Base-by-base conservation (phyloP, 192 early-diverging fungal genomes). In the Paraglomus occultum region DNA sequence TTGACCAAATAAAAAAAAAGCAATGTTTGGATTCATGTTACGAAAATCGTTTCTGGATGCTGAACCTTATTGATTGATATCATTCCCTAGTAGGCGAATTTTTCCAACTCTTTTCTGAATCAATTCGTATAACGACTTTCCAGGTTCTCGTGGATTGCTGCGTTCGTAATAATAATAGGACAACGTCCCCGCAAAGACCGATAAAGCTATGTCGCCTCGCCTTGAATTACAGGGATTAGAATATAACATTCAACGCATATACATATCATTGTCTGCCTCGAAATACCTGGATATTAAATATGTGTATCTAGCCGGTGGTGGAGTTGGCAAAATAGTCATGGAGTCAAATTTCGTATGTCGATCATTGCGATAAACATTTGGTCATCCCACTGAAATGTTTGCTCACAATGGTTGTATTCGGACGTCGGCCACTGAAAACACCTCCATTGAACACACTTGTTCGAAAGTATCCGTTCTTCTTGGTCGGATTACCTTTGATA, bases 401-500 rank as follows among this genome's bases (percentile, higher is more conserved):
- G 31, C 31, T 3, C 31, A 31, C 31, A 31, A 31, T 31, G 31
- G 31, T 31, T 31, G 31, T 31, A 22, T 55, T 55, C 38, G 0
- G 11, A 5, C 20, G 53, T 31, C 20, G 38, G 20, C 53, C 22
- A 22, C 38, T 55, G 38, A 55, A 55, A 31, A 20, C 20, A 40
- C 59, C 59, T 17, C 59, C 43, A 1, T 17, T 40, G 17, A 38
- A 64, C 14, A n/a, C 20, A 22, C 39, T 64, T 5, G 75, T 62
- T 52, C 69, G 64, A 51, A 74, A 57, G 51, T 48, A 67, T 11
- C 91, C 89, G 12, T 86, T 92, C 53, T 68, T 91, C 14, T 77
- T 75, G 45, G 88, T 92, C 71, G 89, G 91, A 1, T 70, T 92
- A 7, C 90, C 91, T 31, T 88, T 92, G 38, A 64, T 92, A 11